Evolutionary conservation across 176 grass and related monocot genomes (phyloP).

Genomic region (Oryza glaberrima): DNA sequence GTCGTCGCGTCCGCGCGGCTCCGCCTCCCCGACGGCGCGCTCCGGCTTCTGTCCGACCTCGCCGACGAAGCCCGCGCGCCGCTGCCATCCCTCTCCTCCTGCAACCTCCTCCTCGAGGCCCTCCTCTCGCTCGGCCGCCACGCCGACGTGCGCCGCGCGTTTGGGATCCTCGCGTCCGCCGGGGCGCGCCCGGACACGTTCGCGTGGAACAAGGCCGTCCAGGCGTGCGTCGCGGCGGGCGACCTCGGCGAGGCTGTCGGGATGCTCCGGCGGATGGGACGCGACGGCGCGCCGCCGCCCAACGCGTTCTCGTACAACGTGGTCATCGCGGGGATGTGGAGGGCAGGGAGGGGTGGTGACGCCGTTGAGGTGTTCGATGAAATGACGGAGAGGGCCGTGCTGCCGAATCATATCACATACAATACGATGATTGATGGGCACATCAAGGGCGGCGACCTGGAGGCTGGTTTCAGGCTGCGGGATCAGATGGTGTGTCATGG

Average conservation of each 20-base stretch:
- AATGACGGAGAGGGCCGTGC: constrained; percentile 43
- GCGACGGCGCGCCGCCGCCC: constrained; percentile 10
- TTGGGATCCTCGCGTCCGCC: constrained; percentile 29
- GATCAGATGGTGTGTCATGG: constrained; percentile 44
- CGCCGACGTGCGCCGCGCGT: constrained; percentile 44
- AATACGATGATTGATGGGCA: constrained; percentile 71
- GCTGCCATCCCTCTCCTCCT: constrained; percentile 54
- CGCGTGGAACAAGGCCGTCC: constrained; percentile 64
- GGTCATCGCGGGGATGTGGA: constrained; percentile 51
- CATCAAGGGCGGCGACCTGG: constrained; percentile 48
- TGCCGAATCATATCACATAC: constrained; percentile 49
- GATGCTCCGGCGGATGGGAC: constrained; percentile 53
- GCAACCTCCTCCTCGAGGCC: constrained; percentile 64
- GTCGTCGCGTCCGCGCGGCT: constrained; percentile 45
- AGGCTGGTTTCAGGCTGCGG: constrained; percentile 49
- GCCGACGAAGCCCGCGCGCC: constrained; percentile 23
- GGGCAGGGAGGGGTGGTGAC: constrained; percentile 18
- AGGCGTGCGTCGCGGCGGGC: constrained; percentile 34
- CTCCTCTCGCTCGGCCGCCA: constrained; percentile 49
- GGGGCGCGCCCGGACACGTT: constrained; percentile 46
- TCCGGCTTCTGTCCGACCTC: constrained; percentile 50
- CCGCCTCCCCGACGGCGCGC: constrained; percentile 43
- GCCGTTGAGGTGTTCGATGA: constrained; percentile 62
- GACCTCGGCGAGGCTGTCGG: constrained; percentile 53
- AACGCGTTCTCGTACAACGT: constrained; percentile 71